Evolutionary conservation across 441 rosid genomes (phyloP).

Genomic region (Corymbia calophylla): DNA sequence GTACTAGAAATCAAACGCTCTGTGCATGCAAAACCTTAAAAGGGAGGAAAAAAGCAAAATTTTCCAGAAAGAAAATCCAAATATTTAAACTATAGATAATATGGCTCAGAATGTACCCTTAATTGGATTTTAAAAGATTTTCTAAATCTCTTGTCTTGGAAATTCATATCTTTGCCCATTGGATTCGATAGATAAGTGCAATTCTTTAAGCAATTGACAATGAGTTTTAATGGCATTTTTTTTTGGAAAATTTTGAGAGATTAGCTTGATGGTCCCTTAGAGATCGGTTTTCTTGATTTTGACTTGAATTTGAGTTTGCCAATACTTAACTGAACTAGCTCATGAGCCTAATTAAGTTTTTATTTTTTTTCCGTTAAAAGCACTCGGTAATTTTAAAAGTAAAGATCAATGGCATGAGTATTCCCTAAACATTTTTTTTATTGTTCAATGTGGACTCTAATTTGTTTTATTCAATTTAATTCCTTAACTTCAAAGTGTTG

Average conservation of each 20-base stretch:
- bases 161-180: neutral
- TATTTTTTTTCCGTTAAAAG: too few relatives aligned
- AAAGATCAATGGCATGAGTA: neutral
- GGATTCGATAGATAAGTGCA: neutral
- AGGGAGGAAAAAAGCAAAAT: neutral
- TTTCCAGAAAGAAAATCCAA: neutral
- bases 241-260: neutral
- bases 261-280: neutral
- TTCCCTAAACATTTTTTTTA: too few relatives aligned
- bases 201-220: neutral
- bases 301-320: neutral
- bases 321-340: neutral
- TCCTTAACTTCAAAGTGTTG: neutral
- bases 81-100: neutral
- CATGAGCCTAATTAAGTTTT: too few relatives aligned
- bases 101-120: neutral
- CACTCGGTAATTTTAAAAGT: too few relatives aligned
- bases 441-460: neutral
- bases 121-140: neutral
- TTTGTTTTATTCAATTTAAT: accelerated
- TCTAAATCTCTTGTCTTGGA: neutral
- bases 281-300: neutral
- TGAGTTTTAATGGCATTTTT: neutral
- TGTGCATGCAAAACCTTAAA: neutral
- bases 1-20: neutral